These are phyloP conservation scores for Termitomyces bulborhizus DNA, from an alignment of 768 basidiomycete genomes.

Conservation along the genomic window DNA sequence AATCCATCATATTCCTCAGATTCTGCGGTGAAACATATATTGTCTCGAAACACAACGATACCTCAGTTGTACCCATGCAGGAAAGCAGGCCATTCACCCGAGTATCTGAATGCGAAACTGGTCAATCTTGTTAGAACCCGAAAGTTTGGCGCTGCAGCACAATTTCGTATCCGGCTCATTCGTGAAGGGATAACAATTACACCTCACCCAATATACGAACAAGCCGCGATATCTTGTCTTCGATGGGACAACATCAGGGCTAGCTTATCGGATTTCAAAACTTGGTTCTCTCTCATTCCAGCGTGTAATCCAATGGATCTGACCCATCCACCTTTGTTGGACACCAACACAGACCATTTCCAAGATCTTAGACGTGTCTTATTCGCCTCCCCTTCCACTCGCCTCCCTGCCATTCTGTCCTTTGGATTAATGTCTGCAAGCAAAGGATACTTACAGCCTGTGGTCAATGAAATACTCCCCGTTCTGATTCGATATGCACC, in stretches of 20 bases:
- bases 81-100: not conserved
- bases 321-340: not conserved
- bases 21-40: constrained; percentile 8
- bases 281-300: constrained; percentile 18
- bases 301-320: not conserved
- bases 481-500: constrained; percentile 10
- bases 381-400: constrained; percentile 12
- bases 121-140: constrained; percentile 7
- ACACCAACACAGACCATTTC: constrained; percentile 2
- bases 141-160: constrained; percentile 16
- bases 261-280: constrained; percentile 4
- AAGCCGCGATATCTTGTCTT: constrained; percentile 14
- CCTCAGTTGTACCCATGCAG: constrained; percentile 2
- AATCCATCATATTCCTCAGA: not conserved
- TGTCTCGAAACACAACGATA: constrained; percentile 3
- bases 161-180: constrained; percentile 11
- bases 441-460: constrained; percentile 16
- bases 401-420: constrained; percentile 9
- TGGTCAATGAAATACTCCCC: constrained; percentile 12
- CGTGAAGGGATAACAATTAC: constrained; percentile 7
- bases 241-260: constrained; percentile 6
- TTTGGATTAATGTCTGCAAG: constrained; percentile 16
- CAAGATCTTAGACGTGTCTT: constrained; percentile 8
- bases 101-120: constrained; percentile 8
- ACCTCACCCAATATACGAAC: constrained; percentile 11